phyloP scores from a whole-genome alignment of 371 early-diverging fungal species.

The Zychaea mexicana region DNA sequence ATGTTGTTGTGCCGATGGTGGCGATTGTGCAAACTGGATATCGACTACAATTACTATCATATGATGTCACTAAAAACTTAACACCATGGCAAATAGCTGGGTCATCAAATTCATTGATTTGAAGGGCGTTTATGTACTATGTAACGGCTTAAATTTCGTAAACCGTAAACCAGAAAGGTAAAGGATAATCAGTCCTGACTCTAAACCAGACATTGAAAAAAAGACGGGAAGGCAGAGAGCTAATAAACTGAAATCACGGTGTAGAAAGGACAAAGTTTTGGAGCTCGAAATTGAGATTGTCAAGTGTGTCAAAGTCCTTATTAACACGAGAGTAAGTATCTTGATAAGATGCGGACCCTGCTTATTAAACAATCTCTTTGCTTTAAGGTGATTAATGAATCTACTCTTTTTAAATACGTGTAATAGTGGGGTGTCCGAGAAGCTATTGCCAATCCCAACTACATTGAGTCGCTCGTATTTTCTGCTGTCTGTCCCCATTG shows the following conservation, averaged over 20 bases:
- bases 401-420: not conserved
- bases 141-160: slow-evolving; percentile 54
- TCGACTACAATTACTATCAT: slow-evolving; percentile 3
- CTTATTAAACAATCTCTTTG: too few species aligned
- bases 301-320: slow-evolving; percentile 68
- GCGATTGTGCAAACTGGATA: not conserved
- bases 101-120: slow-evolving; percentile 65
- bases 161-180: slow-evolving; percentile 42
- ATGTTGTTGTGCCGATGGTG: not conserved
- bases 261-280: slow-evolving; percentile 56
- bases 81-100: slow-evolving; percentile 48
- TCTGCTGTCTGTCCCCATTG: slow-evolving; percentile 74
- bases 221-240: slow-evolving; percentile 35
- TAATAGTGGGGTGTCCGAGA: slow-evolving; percentile 71
- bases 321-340: slow-evolving; percentile 56
- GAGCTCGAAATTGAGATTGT: slow-evolving; percentile 74
- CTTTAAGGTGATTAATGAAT: too few species aligned
- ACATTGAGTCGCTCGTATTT: slow-evolving; percentile 63
- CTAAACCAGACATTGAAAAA: slow-evolving; percentile 44
- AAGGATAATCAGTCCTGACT: too few species aligned
- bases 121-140: slow-evolving; percentile 63
- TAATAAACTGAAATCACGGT: not conserved
- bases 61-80: too few species aligned
- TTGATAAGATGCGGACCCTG: not conserved
- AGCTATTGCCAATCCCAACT: slow-evolving; percentile 58